A percentile compares a stretch with the other conserved stretches of the same genome.
Evolutionary conservation across 2,329 filamentous ascomycete species (phyloP).

Genomic region (Trichoderma koningiopsis): DNA sequence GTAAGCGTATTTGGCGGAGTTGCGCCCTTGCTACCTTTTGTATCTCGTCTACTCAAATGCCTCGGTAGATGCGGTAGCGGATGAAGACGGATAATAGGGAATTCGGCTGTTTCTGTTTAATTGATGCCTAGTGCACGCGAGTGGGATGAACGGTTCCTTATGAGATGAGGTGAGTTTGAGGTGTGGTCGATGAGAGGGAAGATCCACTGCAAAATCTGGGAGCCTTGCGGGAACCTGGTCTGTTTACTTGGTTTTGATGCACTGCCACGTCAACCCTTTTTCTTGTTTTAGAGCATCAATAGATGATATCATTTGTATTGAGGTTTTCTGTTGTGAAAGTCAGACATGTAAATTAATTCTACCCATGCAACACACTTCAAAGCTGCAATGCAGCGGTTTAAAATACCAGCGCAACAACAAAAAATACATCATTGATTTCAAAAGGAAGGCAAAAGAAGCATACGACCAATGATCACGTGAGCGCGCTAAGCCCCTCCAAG

Average conservation of each 20-base stretch:
- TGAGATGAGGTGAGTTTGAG: neutral
- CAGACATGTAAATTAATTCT: neutral
- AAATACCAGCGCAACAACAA: neutral
- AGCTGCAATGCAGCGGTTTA: neutral
- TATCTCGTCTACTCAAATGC: neutral
- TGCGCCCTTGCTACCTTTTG: neutral
- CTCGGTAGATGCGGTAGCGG: neutral
- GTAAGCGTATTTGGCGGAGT: neutral
- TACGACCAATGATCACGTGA: neutral
- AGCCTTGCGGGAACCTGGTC: conserved; percentile 8
- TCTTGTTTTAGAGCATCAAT: neutral
- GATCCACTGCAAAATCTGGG: conserved; percentile 9
- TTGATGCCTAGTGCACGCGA: conserved; percentile 13
- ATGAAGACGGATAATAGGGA: neutral
- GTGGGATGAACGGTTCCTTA: neutral
- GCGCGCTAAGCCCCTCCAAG: neutral
- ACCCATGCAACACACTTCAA: neutral
- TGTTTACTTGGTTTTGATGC: neutral
- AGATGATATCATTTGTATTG: neutral
- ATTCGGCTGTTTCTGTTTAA: neutral
- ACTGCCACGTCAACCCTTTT: conserved; percentile 11
- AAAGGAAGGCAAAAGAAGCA: neutral
- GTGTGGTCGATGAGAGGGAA: neutral
- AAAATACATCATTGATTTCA: neutral
- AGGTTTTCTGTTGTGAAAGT: neutral